phyloP scores from a whole-genome alignment of 768 basidiomycete species.

The Boletus coccyginus region DNA sequence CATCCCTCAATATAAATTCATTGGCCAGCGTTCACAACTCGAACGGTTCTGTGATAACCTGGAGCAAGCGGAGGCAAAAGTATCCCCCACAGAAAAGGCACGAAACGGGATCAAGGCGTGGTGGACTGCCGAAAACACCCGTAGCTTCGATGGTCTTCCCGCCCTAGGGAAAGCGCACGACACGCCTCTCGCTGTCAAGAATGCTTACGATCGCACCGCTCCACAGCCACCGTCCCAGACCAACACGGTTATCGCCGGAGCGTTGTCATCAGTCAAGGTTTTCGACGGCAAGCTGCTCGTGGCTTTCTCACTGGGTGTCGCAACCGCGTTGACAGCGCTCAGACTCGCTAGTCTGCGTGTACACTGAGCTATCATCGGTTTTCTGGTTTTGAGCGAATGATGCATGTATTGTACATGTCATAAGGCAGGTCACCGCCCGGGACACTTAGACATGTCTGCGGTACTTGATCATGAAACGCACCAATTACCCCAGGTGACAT shows the following conservation, averaged over 20 bases:
- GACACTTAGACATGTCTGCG: too few relatives aligned
- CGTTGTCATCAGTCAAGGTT: neutral
- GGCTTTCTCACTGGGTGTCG: slow-evolving; percentile 32
- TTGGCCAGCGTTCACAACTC: slow-evolving; percentile 52
- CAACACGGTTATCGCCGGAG: neutral
- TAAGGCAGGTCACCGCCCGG: too few relatives aligned
- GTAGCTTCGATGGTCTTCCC: slow-evolving; percentile 57
- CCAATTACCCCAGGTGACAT: too few relatives aligned
- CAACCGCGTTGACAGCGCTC: slow-evolving; percentile 12
- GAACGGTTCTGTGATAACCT: slow-evolving; percentile 43
- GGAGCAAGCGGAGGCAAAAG: slow-evolving; percentile 41
- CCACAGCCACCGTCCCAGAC: neutral
- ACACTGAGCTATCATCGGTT: neutral
- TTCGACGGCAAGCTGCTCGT: slow-evolving; percentile 14
- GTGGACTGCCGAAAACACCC: slow-evolving; percentile 49
- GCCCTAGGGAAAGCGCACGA: slow-evolving; percentile 38
- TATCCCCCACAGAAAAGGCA: slow-evolving; percentile 21
- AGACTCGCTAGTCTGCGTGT: slow-evolving; percentile 7
- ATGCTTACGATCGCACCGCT: slow-evolving; percentile 19
- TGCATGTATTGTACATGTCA: too few relatives aligned
- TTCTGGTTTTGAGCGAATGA: neutral
- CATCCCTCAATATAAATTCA: slow-evolving; percentile 59
- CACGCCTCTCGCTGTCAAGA: slow-evolving; percentile 14
- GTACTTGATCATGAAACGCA: too few relatives aligned
- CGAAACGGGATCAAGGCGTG: slow-evolving; percentile 50